phyloP scores from a whole-genome alignment of 2,329 filamentous ascomycete genomes.

The Huntiella abstrusa region DNA sequence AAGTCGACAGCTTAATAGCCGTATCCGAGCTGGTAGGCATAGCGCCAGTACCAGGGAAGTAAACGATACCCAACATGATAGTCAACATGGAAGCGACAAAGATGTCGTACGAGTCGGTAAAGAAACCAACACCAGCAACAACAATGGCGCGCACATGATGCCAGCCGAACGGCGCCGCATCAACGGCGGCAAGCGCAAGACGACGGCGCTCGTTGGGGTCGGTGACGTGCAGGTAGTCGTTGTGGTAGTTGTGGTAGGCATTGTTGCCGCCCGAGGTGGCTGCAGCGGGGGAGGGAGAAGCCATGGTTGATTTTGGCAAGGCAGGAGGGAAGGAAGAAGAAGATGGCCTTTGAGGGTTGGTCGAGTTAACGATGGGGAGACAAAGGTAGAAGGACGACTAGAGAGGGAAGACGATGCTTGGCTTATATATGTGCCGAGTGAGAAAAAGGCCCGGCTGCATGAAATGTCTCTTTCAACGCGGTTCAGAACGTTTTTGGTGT shows the following conservation, averaged over 20 bases:
- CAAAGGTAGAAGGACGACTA: neutral
- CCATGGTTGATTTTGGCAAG: neutral
- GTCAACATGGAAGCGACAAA: slow-evolving; percentile 36
- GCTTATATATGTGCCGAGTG: neutral
- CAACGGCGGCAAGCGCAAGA: slow-evolving; percentile 62
- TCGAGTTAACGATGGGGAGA: neutral
- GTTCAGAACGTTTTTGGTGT: too few species aligned
- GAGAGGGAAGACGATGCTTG: neutral
- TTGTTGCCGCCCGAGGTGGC: slow-evolving; percentile 44
- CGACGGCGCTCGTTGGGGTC: slow-evolving; percentile 64
- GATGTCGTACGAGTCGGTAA: slow-evolving; percentile 72
- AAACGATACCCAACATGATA: slow-evolving; percentile 62
- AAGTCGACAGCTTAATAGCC: slow-evolving; percentile 67
- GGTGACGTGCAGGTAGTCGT: slow-evolving; percentile 44
- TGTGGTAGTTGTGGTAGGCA: slow-evolving; percentile 62
- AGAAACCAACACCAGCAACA: slow-evolving; percentile 73
- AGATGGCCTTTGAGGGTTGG: neutral
- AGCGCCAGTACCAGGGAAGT: slow-evolving; percentile 38
- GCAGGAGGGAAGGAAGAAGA: neutral
- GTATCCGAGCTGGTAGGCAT: slow-evolving; percentile 54
- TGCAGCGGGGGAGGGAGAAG: neutral
- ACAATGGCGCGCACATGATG: slow-evolving; percentile 61
- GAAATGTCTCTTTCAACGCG: too few species aligned
- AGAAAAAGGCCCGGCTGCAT: too few species aligned
- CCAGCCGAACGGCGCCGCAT: slow-evolving; percentile 69